Percentiles rank a stretch among this genome's conserved stretches.
phyloP scores from a whole-genome alignment of 2,329 filamentous ascomycete genomes.

The Aureobasidium mangrovei region DNA sequence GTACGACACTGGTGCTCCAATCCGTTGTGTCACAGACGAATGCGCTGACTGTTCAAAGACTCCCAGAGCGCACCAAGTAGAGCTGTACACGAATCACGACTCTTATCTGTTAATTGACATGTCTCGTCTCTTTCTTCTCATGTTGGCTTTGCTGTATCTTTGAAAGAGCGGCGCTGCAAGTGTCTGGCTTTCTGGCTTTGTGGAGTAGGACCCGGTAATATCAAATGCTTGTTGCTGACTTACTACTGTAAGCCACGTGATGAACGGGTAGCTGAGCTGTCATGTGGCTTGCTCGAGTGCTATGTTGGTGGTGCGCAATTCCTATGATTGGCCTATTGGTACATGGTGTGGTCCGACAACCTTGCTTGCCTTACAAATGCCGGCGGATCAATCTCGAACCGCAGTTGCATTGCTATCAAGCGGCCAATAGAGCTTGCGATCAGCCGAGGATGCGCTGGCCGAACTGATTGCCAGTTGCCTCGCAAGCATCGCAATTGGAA shows the following conservation, averaged over 20 bases:
- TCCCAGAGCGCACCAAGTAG: constrained; percentile 17
- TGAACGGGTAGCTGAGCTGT: neutral
- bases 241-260: neutral
- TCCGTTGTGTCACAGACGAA: neutral
- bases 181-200: too few relatives aligned
- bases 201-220: too few relatives aligned
- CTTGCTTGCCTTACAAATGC: constrained; percentile 1
- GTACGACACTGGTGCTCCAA: neutral
- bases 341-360: neutral
- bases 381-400: constrained; percentile 1
- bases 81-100: neutral
- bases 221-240: too few relatives aligned
- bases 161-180: too few relatives aligned
- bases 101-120: neutral
- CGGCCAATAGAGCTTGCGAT: neutral
- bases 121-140: too few relatives aligned
- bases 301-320: neutral
- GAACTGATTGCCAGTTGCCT: neutral
- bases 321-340: neutral
- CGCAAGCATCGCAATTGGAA: neutral
- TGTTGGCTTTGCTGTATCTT: too few relatives aligned
- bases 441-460: constrained; percentile 1
- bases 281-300: neutral
- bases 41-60: constrained; percentile 1
- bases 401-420: neutral